These are phyloP conservation scores for Podaxis sp. DNA, from an alignment of 768 basidiomycete species.

Conservation along the genomic window DNA sequence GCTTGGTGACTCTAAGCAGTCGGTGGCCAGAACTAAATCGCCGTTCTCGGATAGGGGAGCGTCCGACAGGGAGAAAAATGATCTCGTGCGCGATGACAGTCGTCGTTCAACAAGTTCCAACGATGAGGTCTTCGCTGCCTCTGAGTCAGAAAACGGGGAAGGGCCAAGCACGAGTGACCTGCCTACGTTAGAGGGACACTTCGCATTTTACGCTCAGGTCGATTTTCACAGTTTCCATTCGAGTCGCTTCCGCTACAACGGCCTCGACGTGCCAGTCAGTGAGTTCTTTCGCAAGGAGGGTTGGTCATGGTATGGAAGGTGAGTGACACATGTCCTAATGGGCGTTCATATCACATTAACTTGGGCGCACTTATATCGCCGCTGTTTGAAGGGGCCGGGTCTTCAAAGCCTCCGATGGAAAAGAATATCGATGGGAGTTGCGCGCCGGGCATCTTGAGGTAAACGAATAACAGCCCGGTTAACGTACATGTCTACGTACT, in stretches of 20 bases:
- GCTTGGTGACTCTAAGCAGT: background rate
- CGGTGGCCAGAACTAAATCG: background rate
- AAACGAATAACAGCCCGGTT: background rate
- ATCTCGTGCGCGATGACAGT: background rate
- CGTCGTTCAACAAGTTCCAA: background rate
- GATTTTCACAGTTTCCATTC: slow-evolving; percentile 18
- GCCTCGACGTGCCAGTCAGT: background rate
- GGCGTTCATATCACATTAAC: background rate
- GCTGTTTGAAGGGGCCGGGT: slow-evolving; percentile 11
- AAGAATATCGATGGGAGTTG: slow-evolving; percentile 34
- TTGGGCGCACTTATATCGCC: background rate
- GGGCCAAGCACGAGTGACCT: background rate
- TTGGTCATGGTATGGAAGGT: slow-evolving; percentile 18
- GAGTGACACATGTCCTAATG: background rate
- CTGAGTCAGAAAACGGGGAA: background rate
- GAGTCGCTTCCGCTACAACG: slow-evolving; percentile 14
- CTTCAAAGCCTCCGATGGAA: slow-evolving; percentile 21
- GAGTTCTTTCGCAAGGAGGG: slow-evolving; percentile 24
- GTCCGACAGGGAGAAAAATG: background rate
- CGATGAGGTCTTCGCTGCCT: background rate
- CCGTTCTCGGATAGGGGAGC: background rate
- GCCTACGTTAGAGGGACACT: background rate
- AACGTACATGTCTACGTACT: background rate
- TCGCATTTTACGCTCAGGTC: slow-evolving; percentile 16
- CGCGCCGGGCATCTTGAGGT: slow-evolving; percentile 21